phyloP scores from a whole-genome alignment of 495 filamentous ascomycete genomes.

The Penicillium salamii region DNA sequence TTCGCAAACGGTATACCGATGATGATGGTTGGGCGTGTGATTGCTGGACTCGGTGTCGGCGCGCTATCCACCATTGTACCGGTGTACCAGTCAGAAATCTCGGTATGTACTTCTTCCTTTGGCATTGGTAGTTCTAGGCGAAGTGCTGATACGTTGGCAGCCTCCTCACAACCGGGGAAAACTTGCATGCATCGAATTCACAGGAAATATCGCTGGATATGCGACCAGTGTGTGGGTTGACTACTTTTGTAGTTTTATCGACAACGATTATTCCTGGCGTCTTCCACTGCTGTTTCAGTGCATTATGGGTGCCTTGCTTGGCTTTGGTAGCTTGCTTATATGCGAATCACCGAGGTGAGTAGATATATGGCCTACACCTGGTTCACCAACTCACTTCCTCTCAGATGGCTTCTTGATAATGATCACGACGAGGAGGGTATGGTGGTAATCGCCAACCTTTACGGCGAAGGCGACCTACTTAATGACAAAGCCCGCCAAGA shows the following conservation, averaged over 20 bases:
- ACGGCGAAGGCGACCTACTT: slow-evolving; percentile 92
- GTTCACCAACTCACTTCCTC: background rate
- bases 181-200: slow-evolving; percentile 96
- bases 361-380: background rate
- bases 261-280: slow-evolving; percentile 84
- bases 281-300: slow-evolving; percentile 90
- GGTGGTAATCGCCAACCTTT: slow-evolving; percentile 94
- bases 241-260: slow-evolving; percentile 91
- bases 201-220: slow-evolving; percentile 94
- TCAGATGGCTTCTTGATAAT: slow-evolving; percentile 93
- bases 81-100: slow-evolving; percentile 95
- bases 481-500: slow-evolving; percentile 87
- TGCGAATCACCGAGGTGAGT: slow-evolving; percentile 90
- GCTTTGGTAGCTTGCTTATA: slow-evolving; percentile 82
- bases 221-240: slow-evolving; percentile 97
- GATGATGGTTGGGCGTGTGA: slow-evolving; percentile 89
- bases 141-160: slow-evolving; percentile 30
- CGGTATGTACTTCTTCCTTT: slow-evolving; percentile 26
- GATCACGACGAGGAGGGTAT: slow-evolving; percentile 98
- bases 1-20: slow-evolving; percentile 79
- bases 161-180: slow-evolving; percentile 94
- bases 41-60: slow-evolving; percentile 92
- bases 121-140: background rate
- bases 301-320: slow-evolving; percentile 84
- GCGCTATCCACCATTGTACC: slow-evolving; percentile 95